Base-by-base conservation (phyloP, 83 land plant species). In the Diphasiastrum complanatum region DNA sequence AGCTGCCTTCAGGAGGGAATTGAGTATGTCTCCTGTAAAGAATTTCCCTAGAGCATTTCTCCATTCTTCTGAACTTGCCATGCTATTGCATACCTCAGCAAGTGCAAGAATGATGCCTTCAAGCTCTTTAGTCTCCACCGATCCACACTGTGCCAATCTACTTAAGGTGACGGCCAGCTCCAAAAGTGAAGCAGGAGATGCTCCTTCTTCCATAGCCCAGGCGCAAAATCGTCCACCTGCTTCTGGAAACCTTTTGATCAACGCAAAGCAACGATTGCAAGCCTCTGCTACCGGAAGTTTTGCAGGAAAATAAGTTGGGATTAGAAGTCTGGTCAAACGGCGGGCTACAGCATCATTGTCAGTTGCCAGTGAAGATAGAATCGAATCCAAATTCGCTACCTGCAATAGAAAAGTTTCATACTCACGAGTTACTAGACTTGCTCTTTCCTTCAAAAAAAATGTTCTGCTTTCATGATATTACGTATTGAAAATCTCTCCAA, bases 221-320 rank as follows among this genome's bases (percentile, higher is more conserved):
- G 79, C 75, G 68, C 97, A 91, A 57, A 91, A 91, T 59, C 84
- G 59, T 47, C 76, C 84, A 11, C 93, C 92, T 58, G 89, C 89
- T n/a, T 26, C 1, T 5, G 86, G 86, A 35, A 84, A 80, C 53
- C 86, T 77, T 69, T 80, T 91, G 24, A 91, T 68, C 30, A 91
- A 78, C n/a, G 79, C 74, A 45, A 83, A 33, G 64, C 81, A 81
- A 4, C 89, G 83, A 50, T 29, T 70, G 65, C 90, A 85, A 64
- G 85, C 91, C 72, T 83, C 88, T 36, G 54, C 60, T 6, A 45
- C 19, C 5, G 69, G 27, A 22, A 77, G 61, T 59, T 83, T 79
- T 29, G 78, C 69, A 26, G 91, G 91, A 26, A 89, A 89, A 47
- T 89, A 89, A 31, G 96, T 79, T 37, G 91, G 82, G 20, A 85